phyloP scores from a whole-genome alignment of 805 yeast genomes.

The Saccharomycopsis malanga region DNA sequence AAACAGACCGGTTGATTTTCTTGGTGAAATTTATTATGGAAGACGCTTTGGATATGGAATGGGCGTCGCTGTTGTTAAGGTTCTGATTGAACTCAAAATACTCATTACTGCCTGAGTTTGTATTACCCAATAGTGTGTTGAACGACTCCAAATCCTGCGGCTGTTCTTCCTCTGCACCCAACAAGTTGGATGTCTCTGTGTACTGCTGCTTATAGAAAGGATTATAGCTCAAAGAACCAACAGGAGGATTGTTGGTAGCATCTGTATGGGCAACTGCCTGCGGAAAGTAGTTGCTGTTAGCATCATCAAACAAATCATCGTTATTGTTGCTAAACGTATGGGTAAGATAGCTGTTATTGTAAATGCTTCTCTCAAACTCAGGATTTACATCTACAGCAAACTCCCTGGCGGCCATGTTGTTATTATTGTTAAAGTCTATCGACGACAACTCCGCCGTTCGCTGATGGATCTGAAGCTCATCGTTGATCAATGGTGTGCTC shows the following conservation, averaged over 20 bases:
- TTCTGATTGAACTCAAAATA: constrained; percentile 18
- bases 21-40: constrained; percentile 21
- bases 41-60: constrained; percentile 14
- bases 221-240: not conserved
- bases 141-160: constrained; percentile 21
- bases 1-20: constrained; percentile 20
- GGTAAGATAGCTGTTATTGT: not conserved
- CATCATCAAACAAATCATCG: constrained; percentile 4
- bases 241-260: not conserved
- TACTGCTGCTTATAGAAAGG: not conserved
- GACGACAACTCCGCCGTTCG: constrained; percentile 20
- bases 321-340: not conserved
- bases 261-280: constrained; percentile 1
- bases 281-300: not conserved
- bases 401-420: not conserved
- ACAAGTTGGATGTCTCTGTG: not conserved
- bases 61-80: constrained; percentile 3
- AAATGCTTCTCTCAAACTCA: not conserved
- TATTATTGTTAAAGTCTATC: constrained; percentile 14
- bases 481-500: constrained; percentile 13
- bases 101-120: constrained; percentile 4
- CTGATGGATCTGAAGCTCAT: constrained; percentile 18
- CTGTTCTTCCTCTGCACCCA: constrained; percentile 8
- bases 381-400: not conserved
- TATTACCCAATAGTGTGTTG: constrained; percentile 19